Evolutionary conservation across 2,329 filamentous ascomycete species (phyloP).

Genomic region (Pseudomassariella vexata): DNA sequence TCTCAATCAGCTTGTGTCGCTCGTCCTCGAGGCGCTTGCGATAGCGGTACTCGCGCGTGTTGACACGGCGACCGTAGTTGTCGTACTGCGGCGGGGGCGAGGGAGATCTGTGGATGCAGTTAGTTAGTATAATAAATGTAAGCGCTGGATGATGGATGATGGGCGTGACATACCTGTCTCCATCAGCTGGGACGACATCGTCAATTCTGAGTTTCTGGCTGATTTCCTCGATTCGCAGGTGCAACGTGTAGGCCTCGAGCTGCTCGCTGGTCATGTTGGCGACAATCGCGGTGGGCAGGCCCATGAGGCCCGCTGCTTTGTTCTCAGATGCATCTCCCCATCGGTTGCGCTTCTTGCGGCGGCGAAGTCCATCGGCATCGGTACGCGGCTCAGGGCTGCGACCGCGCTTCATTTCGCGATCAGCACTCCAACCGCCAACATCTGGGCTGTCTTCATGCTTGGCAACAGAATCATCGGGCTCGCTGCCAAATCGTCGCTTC

Average conservation of each 20-base stretch:
- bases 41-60: slow-evolving; percentile 97
- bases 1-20: slow-evolving; percentile 96
- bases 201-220: slow-evolving; percentile 99
- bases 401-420: slow-evolving; percentile 70
- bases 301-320: slow-evolving; percentile 97
- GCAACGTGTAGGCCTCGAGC: slow-evolving; percentile 92
- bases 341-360: slow-evolving; percentile 96
- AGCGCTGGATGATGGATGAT: slow-evolving; percentile 1
- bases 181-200: slow-evolving; percentile 95
- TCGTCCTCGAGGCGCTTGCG: slow-evolving; percentile 97
- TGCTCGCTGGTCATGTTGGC: slow-evolving; percentile 98
- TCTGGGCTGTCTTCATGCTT: slow-evolving; percentile 21
- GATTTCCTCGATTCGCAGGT: slow-evolving; percentile 97
- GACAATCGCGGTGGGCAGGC: slow-evolving; percentile 90
- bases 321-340: slow-evolving; percentile 98
- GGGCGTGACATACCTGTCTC: slow-evolving; percentile 68
- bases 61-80: slow-evolving; percentile 98
- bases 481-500: slow-evolving; percentile 73
- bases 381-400: slow-evolving; percentile 82
- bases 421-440: slow-evolving; percentile 33
- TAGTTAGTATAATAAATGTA: slow-evolving; percentile 7
- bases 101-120: slow-evolving; percentile 62
- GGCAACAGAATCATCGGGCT: slow-evolving; percentile 32
- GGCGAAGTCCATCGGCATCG: slow-evolving; percentile 69
- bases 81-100: slow-evolving; percentile 97